A percentile compares a stretch with the other conserved stretches of the same genome.
Evolutionary conservation across 805 yeast genomes (phyloP).

Genomic region (Tetrapisispora nanseiensis): DNA sequence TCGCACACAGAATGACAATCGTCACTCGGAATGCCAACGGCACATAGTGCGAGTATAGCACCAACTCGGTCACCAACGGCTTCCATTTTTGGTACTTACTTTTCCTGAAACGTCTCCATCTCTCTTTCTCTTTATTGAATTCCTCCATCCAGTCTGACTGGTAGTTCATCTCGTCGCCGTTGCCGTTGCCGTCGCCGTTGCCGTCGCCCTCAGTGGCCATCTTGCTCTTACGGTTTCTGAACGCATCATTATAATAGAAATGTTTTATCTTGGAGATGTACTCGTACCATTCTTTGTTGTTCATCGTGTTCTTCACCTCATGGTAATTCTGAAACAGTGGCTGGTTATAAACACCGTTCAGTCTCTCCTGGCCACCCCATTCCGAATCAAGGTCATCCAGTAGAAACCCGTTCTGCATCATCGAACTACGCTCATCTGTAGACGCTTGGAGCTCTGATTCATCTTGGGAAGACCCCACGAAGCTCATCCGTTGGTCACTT

Average conservation of each 20-base stretch:
- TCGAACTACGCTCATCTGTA: not conserved
- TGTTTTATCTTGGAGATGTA: conserved; percentile 23
- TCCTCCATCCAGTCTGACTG: conserved; percentile 16
- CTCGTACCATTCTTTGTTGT: conserved; percentile 24
- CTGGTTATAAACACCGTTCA: conserved; percentile 40
- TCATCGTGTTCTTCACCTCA: conserved; percentile 22
- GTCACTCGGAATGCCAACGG: conserved; percentile 66
- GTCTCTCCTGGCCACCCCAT: conserved; percentile 67
- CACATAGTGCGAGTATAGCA: conserved; percentile 68
- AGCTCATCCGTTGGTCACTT: conserved; percentile 3
- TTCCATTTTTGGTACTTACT: conserved; percentile 54
- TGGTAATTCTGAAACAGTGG: conserved; percentile 17
- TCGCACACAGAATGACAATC: conserved; percentile 46
- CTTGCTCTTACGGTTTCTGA: not conserved
- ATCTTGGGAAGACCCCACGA: not conserved
- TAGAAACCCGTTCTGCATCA: conserved; percentile 6
- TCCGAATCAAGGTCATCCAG: conserved; percentile 36
- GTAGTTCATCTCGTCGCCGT: not conserved
- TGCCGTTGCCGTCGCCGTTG: too few species aligned
- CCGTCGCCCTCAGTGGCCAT: not conserved
- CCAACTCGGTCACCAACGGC: conserved; percentile 47
- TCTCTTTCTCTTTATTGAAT: conserved; percentile 19
- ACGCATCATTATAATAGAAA: conserved; percentile 16
- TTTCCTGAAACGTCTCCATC: conserved; percentile 31
- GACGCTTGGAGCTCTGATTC: not conserved